Conservation (phyloP, 495 filamentous ascomycete species). For the Trichoderma virens region DNA sequence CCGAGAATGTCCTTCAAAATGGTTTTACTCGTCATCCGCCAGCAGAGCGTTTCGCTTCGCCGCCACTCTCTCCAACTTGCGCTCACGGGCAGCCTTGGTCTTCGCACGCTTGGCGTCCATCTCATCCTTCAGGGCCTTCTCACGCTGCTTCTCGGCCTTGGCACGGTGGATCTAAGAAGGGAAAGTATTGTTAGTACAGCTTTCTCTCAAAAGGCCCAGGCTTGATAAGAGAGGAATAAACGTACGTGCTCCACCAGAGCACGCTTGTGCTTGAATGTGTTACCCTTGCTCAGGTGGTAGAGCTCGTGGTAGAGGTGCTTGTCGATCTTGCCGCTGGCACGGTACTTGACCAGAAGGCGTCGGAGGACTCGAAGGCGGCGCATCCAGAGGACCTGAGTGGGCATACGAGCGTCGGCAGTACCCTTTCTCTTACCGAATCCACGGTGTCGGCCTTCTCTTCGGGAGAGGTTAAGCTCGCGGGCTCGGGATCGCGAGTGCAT, state of each 20-base stretch:
- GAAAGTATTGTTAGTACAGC: neutral
- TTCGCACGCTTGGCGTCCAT: constrained; percentile 99
- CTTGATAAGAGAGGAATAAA: constrained; percentile 22
- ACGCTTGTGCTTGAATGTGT: constrained; percentile 99
- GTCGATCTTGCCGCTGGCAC: constrained; percentile 98
- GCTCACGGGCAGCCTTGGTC: constrained; percentile 99
- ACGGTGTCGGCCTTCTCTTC: constrained; percentile 89
- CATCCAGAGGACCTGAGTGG: constrained; percentile 98
- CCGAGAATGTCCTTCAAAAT: constrained; percentile 30
- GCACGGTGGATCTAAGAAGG: constrained; percentile 89
- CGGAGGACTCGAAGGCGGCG: constrained; percentile 98
- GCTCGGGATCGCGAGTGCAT: constrained; percentile 98
- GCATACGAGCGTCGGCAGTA: constrained; percentile 99
- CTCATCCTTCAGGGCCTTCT: constrained; percentile 91
- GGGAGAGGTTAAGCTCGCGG: constrained; percentile 80
- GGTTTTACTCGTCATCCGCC: constrained; percentile 61
- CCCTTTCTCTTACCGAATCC: constrained; percentile 99
- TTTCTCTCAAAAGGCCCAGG: constrained; percentile 17
- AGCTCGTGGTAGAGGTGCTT: constrained; percentile 99
- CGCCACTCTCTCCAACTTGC: constrained; percentile 78
- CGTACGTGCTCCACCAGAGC: constrained; percentile 98
- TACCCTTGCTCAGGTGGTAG: constrained; percentile 99
- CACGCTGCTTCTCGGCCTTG: constrained; percentile 97
- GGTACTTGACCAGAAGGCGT: constrained; percentile 98
- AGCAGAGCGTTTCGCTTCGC: constrained; percentile 82